Evolutionary conservation across 2,329 filamentous ascomycete species (phyloP).

Genomic region (Penicillium italicum): DNA sequence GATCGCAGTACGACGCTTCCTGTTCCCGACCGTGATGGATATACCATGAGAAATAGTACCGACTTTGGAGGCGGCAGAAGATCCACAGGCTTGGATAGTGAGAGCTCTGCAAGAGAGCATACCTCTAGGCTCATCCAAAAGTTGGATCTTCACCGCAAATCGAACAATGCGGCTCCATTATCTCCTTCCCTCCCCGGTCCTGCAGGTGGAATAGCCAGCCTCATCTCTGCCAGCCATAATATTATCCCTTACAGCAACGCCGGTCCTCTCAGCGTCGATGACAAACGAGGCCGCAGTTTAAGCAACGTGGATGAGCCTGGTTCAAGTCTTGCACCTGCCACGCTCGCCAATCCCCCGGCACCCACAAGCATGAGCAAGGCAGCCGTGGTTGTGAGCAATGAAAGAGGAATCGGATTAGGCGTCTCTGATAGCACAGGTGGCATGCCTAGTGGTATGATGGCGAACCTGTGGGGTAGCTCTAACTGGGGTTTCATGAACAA

Average conservation of each 20-base stretch:
- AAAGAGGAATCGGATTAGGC: conserved; percentile 65
- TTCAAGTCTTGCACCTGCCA: conserved; percentile 73
- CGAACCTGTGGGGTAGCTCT: conserved; percentile 89
- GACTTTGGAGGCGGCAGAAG: conserved; percentile 57
- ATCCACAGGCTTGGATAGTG: conserved; percentile 53
- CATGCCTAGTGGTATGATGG: conserved; percentile 80
- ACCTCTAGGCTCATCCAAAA: conserved; percentile 88
- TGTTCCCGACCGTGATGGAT: conserved; percentile 59
- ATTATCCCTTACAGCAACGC: conserved; percentile 64
- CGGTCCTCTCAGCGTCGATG: conserved; percentile 38
- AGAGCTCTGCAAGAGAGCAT: conserved; percentile 72
- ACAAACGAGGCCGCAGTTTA: conserved; percentile 32
- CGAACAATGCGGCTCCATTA: conserved; percentile 54
- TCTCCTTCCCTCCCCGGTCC: conserved; percentile 43
- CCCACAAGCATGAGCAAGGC: conserved; percentile 82
- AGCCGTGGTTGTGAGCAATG: conserved; percentile 75
- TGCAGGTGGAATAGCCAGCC: conserved; percentile 70
- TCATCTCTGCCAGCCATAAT: conserved; percentile 81
- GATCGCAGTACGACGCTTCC: conserved; percentile 66
- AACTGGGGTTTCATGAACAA: conserved; percentile 71
- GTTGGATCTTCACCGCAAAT: conserved; percentile 81
- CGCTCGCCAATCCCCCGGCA: conserved; percentile 76
- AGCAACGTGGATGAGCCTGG: conserved; percentile 47
- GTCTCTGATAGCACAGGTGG: conserved; percentile 59
- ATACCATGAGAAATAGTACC: conserved; percentile 63